These are phyloP conservation scores for Podaxis sp. DNA, from an alignment of 768 basidiomycete species.

Conservation along the genomic window DNA sequence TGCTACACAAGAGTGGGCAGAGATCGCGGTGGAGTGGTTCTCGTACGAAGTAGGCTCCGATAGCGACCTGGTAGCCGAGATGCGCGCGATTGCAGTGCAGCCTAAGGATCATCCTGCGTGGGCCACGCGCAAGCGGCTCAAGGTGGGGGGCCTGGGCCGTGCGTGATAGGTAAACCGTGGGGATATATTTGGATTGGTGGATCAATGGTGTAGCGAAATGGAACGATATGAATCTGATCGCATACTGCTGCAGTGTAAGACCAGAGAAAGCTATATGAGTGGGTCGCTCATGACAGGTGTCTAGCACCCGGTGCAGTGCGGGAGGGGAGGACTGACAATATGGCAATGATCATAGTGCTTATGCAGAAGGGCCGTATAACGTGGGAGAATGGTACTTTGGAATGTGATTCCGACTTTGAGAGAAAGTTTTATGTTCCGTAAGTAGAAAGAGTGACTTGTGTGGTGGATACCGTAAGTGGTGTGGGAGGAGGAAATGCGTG, in stretches of 20 bases:
- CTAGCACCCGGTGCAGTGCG: neutral
- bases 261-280: neutral
- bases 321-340: neutral
- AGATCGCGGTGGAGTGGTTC: slow-evolving; percentile 52
- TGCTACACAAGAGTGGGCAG: slow-evolving; percentile 52
- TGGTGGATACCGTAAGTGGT: neutral
- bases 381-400: too few species aligned
- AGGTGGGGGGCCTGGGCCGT: slow-evolving; percentile 34
- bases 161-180: neutral
- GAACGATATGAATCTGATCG: neutral
- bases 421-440: too few species aligned
- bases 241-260: neutral
- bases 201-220: neutral
- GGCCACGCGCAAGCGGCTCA: slow-evolving; percentile 38
- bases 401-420: too few species aligned
- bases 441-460: neutral
- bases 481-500: slow-evolving; percentile 1
- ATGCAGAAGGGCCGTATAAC: neutral
- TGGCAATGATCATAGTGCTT: neutral
- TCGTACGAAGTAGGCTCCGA: slow-evolving; percentile 55
- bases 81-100: slow-evolving; percentile 29
- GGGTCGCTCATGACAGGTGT: neutral
- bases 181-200: neutral
- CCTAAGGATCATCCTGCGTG: slow-evolving; percentile 50
- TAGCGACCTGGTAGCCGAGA: slow-evolving; percentile 45